These are phyloP conservation scores for Fusarium neocosmosporiellum DNA, from an alignment of 2,329 filamentous ascomycete genomes.

Conservation along the genomic window DNA sequence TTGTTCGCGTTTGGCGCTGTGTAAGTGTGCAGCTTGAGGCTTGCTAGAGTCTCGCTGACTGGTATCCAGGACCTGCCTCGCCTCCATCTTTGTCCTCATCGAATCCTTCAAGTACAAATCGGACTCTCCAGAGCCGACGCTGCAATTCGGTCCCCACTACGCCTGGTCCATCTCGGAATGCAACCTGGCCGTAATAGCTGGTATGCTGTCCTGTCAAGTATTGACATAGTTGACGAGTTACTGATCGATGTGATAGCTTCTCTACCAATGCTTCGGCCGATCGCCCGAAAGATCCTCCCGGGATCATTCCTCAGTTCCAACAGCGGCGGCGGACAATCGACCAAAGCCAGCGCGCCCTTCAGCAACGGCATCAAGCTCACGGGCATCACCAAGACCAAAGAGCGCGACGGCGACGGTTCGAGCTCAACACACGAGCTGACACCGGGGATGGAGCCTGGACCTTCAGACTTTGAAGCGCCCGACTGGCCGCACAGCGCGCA, in stretches of 20 bases:
- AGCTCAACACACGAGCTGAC: slow-evolving; percentile 32
- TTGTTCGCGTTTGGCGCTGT: slow-evolving; percentile 46
- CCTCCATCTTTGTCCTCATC: slow-evolving; percentile 43
- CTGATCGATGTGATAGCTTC: slow-evolving; percentile 22
- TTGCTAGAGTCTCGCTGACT: not conserved
- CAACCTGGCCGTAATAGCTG: slow-evolving; percentile 45
- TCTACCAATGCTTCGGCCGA: slow-evolving; percentile 38
- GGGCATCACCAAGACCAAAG: slow-evolving; percentile 20
- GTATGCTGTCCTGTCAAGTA: slow-evolving; percentile 13
- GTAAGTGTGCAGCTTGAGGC: slow-evolving; percentile 23
- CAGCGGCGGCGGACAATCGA: slow-evolving; percentile 22
- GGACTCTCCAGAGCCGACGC: slow-evolving; percentile 37
- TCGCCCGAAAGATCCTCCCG: slow-evolving; percentile 32
- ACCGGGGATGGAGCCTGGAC: not conserved
- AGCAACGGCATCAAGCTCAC: slow-evolving; percentile 32
- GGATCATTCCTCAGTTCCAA: slow-evolving; percentile 31
- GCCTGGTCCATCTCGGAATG: slow-evolving; percentile 46
- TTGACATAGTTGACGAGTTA: not conserved
- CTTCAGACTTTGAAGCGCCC: slow-evolving; percentile 21
- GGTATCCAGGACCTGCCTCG: slow-evolving; percentile 34
- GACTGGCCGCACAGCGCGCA: slow-evolving; percentile 29
- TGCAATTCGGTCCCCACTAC: slow-evolving; percentile 42
- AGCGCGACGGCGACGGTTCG: slow-evolving; percentile 20
- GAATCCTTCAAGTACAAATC: slow-evolving; percentile 37
- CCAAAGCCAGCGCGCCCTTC: slow-evolving; percentile 19